Evolutionary conservation across 2,329 filamentous ascomycete species (phyloP), one percentile per base, ranked within the genome.

Genomic region (Colletotrichum noveboracense): DNA sequence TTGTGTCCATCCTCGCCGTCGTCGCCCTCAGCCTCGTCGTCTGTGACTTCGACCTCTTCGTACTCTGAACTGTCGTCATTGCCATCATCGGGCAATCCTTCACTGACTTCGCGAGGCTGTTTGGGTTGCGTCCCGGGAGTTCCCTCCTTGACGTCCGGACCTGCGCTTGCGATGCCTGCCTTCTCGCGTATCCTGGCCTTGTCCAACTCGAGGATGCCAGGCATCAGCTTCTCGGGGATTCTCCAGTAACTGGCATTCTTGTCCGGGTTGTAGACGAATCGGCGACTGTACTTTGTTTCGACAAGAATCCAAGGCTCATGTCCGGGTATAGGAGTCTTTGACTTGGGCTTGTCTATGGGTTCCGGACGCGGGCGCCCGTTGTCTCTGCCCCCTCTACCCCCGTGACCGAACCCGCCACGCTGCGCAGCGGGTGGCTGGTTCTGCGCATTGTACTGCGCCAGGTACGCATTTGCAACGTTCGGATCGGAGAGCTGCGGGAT

Each of bases 181-280:
- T 92, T 91, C 80, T 90, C 85, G 85, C 91, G 87, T 85, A 93
- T 93, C 75, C 91, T 91, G 78, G 93, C 92, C 82, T 94, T 92
- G 83, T 98, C 95, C 71, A 95, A 87, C 77, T 92, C 90, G 66
- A 93, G 79, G 70, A 97, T 94, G 16, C 92, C 95, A 76, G 94
- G 93, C 89, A 96, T 93, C 43, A 99, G 89, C 82, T 97, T 93
- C 71, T 95, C 92, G 0, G 97, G 97, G 80, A 98, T 97, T 80
- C 95, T 95, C 97, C 97, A 99, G 84, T 96, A 96, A 84, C 96
- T 98, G 79, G 96, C 90, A 48, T 96, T 94, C 78, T 96, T 98
- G 70, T 91, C 90, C 0, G 93, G 91, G 79, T 99, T 98, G 86
- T 98, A 95, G 4, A 96, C 96, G 81, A 99, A 99, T 68, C 96